Conservation (phyloP, 2,329 filamentous ascomycete genomes). For the Teratosphaeria nubilosa region DNA sequence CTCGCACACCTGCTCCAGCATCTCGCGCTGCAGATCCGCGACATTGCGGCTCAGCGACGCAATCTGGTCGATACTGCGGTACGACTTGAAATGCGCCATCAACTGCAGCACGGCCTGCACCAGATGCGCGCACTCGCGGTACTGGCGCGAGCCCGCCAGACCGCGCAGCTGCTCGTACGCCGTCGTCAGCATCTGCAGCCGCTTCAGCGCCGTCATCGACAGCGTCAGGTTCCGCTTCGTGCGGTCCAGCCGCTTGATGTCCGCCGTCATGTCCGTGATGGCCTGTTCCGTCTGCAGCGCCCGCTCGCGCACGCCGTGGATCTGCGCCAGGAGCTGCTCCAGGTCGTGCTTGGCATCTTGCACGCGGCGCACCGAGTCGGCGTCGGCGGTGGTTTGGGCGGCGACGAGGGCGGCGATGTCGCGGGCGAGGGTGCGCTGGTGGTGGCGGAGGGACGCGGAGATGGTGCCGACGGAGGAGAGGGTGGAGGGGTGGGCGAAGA, state of each 20-base stretch:
- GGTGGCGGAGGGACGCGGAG: conserved; percentile 59
- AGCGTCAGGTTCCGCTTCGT: conserved; percentile 94
- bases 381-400: conserved; percentile 72
- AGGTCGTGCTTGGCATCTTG: conserved; percentile 84
- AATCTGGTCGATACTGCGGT: conserved; percentile 95
- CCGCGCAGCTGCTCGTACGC: conserved; percentile 93
- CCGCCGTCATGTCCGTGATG: conserved; percentile 97
- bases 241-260: conserved; percentile 93
- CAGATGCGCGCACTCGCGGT: conserved; percentile 86
- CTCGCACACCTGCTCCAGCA: conserved; percentile 96
- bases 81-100: conserved; percentile 97
- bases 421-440: conserved; percentile 72
- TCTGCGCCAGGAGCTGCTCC: conserved; percentile 81
- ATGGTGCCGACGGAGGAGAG: conserved; percentile 67
- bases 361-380: conserved; percentile 82
- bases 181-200: conserved; percentile 95
- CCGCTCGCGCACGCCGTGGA: conserved; percentile 81
- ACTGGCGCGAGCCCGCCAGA: conserved; percentile 76
- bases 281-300: conserved; percentile 88
- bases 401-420: conserved; percentile 65
- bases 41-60: conserved; percentile 87
- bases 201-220: conserved; percentile 95
- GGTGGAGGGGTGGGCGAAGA: conserved; percentile 84
- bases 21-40: conserved; percentile 80
- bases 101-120: conserved; percentile 93